Conservation (phyloP, 2,329 filamentous ascomycete genomes). For the Corinectria fuckeliana region DNA sequence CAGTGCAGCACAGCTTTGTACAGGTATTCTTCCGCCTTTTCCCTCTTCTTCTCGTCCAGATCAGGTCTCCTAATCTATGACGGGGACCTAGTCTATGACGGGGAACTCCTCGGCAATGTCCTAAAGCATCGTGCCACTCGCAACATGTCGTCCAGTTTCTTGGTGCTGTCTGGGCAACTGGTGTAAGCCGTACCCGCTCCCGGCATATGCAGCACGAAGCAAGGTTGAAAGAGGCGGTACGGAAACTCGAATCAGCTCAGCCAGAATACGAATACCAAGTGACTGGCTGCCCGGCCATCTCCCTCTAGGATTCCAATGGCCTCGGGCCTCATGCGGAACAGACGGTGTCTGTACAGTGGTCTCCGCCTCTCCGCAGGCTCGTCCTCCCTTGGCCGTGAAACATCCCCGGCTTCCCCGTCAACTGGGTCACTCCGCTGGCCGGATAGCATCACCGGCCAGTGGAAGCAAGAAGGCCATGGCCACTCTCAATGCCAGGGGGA, state of each 20-base stretch:
- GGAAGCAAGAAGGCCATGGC: slow-evolving; percentile 14
- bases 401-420: slow-evolving; percentile 5
- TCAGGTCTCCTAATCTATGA: neutral
- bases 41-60: no score
- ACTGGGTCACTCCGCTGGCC: neutral
- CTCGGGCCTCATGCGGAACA: neutral
- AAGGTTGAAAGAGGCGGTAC: neutral
- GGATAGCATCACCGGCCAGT: slow-evolving; percentile 8
- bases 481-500: slow-evolving; percentile 24
- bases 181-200: slow-evolving; percentile 1
- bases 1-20: neutral
- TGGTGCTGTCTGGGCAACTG: slow-evolving; percentile 1
- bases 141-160: neutral
- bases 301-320: neutral
- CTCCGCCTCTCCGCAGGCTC: neutral
- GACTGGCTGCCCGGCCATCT: neutral
- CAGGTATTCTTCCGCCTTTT: neutral
- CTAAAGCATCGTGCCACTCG: slow-evolving; percentile 13
- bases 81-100: neutral
- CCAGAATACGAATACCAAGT: neutral
- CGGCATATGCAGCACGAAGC: slow-evolving; percentile 3
- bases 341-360: neutral
- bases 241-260: neutral
- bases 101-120: slow-evolving; percentile 14
- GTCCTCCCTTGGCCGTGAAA: neutral